These are phyloP conservation scores for Tuber melanosporum DNA, from an alignment of 495 filamentous ascomycete genomes.

Conservation along the genomic window DNA sequence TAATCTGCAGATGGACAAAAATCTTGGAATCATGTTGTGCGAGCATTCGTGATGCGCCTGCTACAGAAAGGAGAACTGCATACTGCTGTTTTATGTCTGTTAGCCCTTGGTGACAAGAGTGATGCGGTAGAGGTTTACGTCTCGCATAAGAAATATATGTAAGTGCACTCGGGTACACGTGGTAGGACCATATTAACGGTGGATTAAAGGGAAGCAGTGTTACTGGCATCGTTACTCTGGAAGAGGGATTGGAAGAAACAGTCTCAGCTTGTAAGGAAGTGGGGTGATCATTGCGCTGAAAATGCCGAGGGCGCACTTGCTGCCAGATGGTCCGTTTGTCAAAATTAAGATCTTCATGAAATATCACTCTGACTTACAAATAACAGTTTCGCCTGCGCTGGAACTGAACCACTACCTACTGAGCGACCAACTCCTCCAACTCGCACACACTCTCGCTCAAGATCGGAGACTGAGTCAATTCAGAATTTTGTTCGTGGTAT, in stretches of 20 bases:
- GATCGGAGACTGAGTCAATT: slow-evolving; percentile 38
- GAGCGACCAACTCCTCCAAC: slow-evolving; percentile 21
- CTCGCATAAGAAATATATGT: slow-evolving; percentile 84
- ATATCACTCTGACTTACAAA: slow-evolving; percentile 19
- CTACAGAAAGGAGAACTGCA: slow-evolving; percentile 87
- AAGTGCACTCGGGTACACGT: slow-evolving; percentile 70
- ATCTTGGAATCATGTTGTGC: slow-evolving; percentile 81
- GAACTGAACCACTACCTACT: slow-evolving; percentile 55
- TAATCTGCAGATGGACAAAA: slow-evolving; percentile 52
- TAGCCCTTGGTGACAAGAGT: slow-evolving; percentile 85
- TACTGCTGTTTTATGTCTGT: slow-evolving; percentile 79
- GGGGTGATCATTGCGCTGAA: slow-evolving; percentile 86
- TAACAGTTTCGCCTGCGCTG: slow-evolving; percentile 66
- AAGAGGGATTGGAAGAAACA: slow-evolving; percentile 77
- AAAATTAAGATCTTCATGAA: slow-evolving; percentile 6
- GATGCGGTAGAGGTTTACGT: slow-evolving; percentile 96
- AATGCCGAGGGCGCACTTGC: slow-evolving; percentile 83
- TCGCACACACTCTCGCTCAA: slow-evolving; percentile 37
- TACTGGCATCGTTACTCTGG: slow-evolving; percentile 43
- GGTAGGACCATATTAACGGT: slow-evolving; percentile 21
- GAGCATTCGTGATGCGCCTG: slow-evolving; percentile 84
- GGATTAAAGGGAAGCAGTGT: slow-evolving; percentile 41
- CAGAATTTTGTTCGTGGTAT: slow-evolving; percentile 35
- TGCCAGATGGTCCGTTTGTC: slow-evolving; percentile 62
- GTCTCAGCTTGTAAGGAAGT: slow-evolving; percentile 78